These are phyloP conservation scores for Chrysoporthe deuterocubensis DNA, from an alignment of 2,329 filamentous ascomycete species.

Conservation along the genomic window DNA sequence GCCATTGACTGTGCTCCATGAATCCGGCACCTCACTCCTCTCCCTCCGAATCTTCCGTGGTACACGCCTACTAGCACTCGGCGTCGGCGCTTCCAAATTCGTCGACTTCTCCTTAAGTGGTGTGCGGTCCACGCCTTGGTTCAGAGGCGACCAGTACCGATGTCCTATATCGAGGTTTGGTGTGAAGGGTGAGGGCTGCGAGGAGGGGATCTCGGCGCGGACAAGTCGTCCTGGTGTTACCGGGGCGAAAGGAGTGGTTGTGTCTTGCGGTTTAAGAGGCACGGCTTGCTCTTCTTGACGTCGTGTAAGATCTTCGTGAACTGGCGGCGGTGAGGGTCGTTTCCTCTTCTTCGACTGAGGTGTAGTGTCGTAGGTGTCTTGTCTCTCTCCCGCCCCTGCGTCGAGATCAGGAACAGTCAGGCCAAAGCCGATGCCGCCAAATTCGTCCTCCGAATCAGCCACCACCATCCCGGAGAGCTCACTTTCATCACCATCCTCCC, in stretches of 20 bases:
- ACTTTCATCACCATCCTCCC: slow-evolving; percentile 18
- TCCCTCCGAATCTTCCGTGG: slow-evolving; percentile 32
- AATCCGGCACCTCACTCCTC: slow-evolving; percentile 49
- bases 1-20: slow-evolving; percentile 45
- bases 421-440: slow-evolving; percentile 18
- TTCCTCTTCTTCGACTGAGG: slow-evolving; percentile 20
- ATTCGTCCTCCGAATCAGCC: slow-evolving; percentile 34
- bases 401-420: slow-evolving; percentile 1
- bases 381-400: not conserved
- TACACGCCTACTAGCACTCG: slow-evolving; percentile 30
- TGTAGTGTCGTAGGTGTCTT: not conserved
- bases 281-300: not conserved
- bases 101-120: slow-evolving; percentile 45
- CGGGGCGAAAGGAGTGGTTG: slow-evolving; percentile 41
- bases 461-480: slow-evolving; percentile 29
- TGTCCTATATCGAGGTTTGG: slow-evolving; percentile 40
- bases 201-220: slow-evolving; percentile 49
- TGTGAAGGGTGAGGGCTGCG: slow-evolving; percentile 48
- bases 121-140: slow-evolving; percentile 35
- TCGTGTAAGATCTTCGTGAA: not conserved
- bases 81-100: slow-evolving; percentile 34
- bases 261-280: slow-evolving; percentile 9
- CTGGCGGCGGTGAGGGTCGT: not conserved
- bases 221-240: slow-evolving; percentile 41
- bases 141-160: slow-evolving; percentile 41